A percentile compares a stretch with the other conserved stretches of the same genome.
Evolutionary conservation across 106 monocot genomes (phyloP).

Genomic region (Gastrodia elata): DNA sequence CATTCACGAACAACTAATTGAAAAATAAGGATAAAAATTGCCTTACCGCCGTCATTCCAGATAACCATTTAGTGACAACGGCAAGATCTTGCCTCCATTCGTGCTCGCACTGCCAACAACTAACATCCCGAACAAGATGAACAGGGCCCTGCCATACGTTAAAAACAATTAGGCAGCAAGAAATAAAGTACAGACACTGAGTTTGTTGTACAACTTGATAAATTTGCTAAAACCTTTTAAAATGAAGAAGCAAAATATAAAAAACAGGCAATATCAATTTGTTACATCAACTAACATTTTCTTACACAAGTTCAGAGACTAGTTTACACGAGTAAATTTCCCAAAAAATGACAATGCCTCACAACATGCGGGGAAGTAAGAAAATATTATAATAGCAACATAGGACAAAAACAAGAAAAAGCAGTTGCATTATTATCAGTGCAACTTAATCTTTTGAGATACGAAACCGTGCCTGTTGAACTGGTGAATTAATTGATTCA

Average conservation of each 20-base stretch:
- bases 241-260: background rate
- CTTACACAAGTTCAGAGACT: background rate
- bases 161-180: background rate
- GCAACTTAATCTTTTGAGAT: background rate
- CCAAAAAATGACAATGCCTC: background rate
- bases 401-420: background rate
- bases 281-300: background rate
- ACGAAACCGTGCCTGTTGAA: background rate
- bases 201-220: background rate
- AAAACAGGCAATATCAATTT: background rate
- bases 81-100: slow-evolving; percentile 98
- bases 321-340: background rate
- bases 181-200: background rate
- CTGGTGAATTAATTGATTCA: background rate
- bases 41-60: slow-evolving; percentile 72
- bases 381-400: background rate
- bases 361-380: background rate
- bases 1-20: background rate
- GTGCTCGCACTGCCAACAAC: slow-evolving; percentile 73
- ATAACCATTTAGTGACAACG: slow-evolving; percentile 97
- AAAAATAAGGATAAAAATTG: background rate
- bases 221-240: background rate
- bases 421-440: background rate
- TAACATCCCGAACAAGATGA: slow-evolving; percentile 92
- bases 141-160: slow-evolving; percentile 51